Evolutionary conservation across 2,329 filamentous ascomycete species (phyloP), one percentile per base, ranked within the genome.

Genomic region (Trichoderma afroharzianum): DNA sequence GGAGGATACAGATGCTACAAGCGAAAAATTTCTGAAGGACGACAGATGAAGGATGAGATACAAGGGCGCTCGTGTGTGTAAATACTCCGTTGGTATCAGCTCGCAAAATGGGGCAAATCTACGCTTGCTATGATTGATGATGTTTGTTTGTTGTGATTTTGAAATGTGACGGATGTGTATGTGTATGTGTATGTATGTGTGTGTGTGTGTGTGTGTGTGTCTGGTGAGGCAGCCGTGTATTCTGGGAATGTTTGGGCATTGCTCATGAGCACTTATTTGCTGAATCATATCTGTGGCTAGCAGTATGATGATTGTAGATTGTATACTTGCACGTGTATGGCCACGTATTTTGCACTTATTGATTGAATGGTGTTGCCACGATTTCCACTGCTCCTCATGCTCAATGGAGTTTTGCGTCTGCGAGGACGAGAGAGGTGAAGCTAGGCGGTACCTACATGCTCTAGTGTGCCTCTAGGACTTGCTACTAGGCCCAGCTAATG

Each of bases 1-100:
- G 55, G 66, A 47, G 66, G 55, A 59, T 47, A 59, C 55, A 47
- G 55, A 68, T 15, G 63, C 63, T 57, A 57, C 26, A 43, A 50
- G 43, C 43, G 26, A 50, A 26, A 26, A 43, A 33, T 61, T 70
- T 39, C 59, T 14, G 63, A 33, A 32, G 53, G 55, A 32, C 26
- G 28, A 50, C 11, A 1, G 36, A 39, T 7, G 36, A 43, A n/a
- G 55, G 36, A 11, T 9, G 66, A 68, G 66, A 68, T 61, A 50
- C 28, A 50, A 32, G 55, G 36, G n/a, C 28, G 36, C 18, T 58
- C 32, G 55, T 68, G 66, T 68, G 39, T 50, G 66, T 68, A 68
- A 43, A 68, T 68, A 68, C 53, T 32, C 26, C 58, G 55, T 68
- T 47, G 66, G 53, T 68, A 61, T 61, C 66, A 68, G 26, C n/a